Base-by-base conservation (phyloP, 805 yeast genomes). In the Schwanniomyces pseudopolymorphus region DNA sequence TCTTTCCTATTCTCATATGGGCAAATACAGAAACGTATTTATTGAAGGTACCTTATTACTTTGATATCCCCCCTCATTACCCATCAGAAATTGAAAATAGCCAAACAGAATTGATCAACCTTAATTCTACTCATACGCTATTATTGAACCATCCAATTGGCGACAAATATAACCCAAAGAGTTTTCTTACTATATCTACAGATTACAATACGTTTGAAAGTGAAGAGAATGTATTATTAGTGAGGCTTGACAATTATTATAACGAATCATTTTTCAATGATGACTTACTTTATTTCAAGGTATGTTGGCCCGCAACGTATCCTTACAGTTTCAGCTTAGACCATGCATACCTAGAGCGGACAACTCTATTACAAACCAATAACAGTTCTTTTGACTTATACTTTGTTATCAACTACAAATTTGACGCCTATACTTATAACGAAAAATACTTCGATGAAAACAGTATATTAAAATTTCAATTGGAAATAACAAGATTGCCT, bases 1-100 rank as follows among this genome's bases (percentile, higher is more conserved):
- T 36, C 14, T 20, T 36, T 21, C 39, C 39, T 5, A 8, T 36
- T 10, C 33, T 24, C 24, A 20, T 19, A 11, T 26, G 44, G 33
- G 75, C 72, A 25, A 72, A 72, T 43, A 72, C 78, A 1, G 78
- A 72, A 48, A 61, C 73, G 1, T 53, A 58, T 22, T 42, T 67
- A 14, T 39, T 70, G 25, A 43, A 47, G 28, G 51, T 71, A 0
- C 77, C 77, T 0, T 58, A 66, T 27, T 64, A 70, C 52, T 72
- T 60, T 52, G 58, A 67, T 36, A 59, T 70, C 10, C 42, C 57
- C 16, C 14, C 39, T 13, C 22, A 36, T 36, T 20, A 19, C 8
- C 21, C 44, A 9, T 5, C 16, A 11, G 25, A 36, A 20, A 36
- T 57, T 36, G 48, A 51, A 37, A 45, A 44, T 3, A 16, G 2